These are phyloP conservation scores for Aspergillus coremiiformis DNA, from an alignment of 495 filamentous ascomycete species.

Conservation along the genomic window DNA sequence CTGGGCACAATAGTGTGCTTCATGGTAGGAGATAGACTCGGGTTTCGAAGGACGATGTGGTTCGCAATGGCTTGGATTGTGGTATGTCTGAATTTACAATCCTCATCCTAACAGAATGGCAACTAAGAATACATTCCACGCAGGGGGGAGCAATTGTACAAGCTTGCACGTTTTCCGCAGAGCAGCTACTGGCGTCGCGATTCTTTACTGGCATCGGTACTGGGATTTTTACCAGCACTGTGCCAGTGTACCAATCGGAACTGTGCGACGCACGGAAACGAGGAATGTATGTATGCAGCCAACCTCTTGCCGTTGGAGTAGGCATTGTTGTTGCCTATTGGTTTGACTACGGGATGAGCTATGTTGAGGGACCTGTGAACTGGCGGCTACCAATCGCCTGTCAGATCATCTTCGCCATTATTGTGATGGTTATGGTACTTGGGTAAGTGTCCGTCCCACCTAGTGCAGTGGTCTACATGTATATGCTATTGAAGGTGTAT, in stretches of 20 bases:
- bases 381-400: conserved; percentile 42
- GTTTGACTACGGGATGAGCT: conserved; percentile 41
- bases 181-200: conserved; percentile 41
- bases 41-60: conserved; percentile 40
- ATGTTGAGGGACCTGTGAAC: conserved; percentile 26
- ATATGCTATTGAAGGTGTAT: background rate
- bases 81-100: conserved; percentile 10
- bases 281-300: conserved; percentile 38
- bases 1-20: conserved; percentile 35
- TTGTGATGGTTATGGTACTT: conserved; percentile 28
- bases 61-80: conserved; percentile 30
- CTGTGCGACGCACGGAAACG: conserved; percentile 34
- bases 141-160: conserved; percentile 42
- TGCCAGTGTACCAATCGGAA: conserved; percentile 46
- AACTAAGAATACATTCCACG: conserved; percentile 9
- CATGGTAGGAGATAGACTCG: conserved; percentile 40
- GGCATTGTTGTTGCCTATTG: conserved; percentile 38
- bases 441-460: conserved; percentile 20
- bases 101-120: background rate
- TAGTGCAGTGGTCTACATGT: background rate
- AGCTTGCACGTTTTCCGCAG: conserved; percentile 31
- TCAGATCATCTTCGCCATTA: conserved; percentile 35
- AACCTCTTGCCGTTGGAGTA: conserved; percentile 36
- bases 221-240: conserved; percentile 42
- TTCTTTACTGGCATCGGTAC: conserved; percentile 47